These are phyloP conservation scores for Arthrinium puccinioides DNA, from an alignment of 2,329 filamentous ascomycete species.

Conservation along the genomic window DNA sequence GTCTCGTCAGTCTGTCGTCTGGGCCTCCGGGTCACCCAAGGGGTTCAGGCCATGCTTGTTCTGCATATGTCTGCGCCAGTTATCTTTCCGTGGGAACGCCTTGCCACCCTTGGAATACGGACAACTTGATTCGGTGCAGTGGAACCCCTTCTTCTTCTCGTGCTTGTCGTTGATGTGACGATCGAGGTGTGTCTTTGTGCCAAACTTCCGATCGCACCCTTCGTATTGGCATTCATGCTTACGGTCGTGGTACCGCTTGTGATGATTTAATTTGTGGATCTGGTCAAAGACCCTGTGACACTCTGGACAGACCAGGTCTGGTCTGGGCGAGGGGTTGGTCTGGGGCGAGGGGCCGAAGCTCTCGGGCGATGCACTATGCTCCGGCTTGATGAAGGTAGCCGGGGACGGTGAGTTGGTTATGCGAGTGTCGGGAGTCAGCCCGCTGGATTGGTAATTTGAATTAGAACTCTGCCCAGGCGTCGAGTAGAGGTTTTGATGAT, in stretches of 20 bases:
- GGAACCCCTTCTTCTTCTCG: constrained; percentile 51
- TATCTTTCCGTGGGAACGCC: constrained; percentile 54
- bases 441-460: constrained; percentile 18
- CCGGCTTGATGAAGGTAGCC: constrained; percentile 13
- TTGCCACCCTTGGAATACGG: constrained; percentile 53
- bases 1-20: too few relatives aligned
- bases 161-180: constrained; percentile 57
- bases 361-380: constrained; percentile 19
- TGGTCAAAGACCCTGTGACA: constrained; percentile 45
- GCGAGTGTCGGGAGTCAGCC: constrained; percentile 23
- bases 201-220: constrained; percentile 48
- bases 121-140: constrained; percentile 47
- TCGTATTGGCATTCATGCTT: constrained; percentile 35
- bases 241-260: constrained; percentile 54
- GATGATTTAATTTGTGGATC: constrained; percentile 54
- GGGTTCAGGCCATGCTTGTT: constrained; percentile 41
- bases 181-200: constrained; percentile 55
- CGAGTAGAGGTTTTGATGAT: too few relatives aligned
- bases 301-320: constrained; percentile 28
- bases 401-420: constrained; percentile 23
- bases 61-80: constrained; percentile 55
- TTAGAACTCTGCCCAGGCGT: constrained; percentile 4
- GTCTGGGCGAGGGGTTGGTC: constrained; percentile 6
- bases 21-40: constrained; percentile 4
- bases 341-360: constrained; percentile 14